Conservation (phyloP, 164 flowering plant genomes). For the Houttuynia cordata region DNA sequence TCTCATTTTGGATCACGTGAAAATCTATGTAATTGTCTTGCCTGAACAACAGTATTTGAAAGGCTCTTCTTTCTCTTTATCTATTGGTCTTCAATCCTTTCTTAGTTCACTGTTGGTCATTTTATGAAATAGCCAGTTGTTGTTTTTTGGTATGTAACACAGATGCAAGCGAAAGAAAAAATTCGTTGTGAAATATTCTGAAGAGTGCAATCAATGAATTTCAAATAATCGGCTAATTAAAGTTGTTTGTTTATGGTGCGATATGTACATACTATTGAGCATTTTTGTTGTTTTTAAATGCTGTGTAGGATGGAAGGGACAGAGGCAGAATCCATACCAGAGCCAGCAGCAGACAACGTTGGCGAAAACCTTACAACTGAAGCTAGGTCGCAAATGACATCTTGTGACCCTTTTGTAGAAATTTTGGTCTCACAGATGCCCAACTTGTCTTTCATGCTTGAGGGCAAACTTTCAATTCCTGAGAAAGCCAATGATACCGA, state of each 20-base stretch:
- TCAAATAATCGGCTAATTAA: not conserved
- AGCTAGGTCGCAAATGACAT: not conserved
- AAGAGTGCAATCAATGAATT: not conserved
- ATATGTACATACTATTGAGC: too few species aligned
- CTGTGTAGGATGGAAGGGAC: constrained; percentile 4
- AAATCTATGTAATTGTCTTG: not conserved
- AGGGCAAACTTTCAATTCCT: constrained; percentile 13
- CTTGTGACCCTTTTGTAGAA: constrained; percentile 11
- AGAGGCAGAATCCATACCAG: constrained; percentile 4
- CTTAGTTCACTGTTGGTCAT: not conserved
- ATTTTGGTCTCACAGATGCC: constrained; percentile 16
- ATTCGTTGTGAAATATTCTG: not conserved
- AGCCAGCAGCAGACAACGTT: not conserved
- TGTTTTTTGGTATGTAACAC: not conserved
- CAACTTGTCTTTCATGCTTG: constrained; percentile 25
- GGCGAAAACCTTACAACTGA: not conserved
- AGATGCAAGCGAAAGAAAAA: too few species aligned
- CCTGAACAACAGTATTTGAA: not conserved
- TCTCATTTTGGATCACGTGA: not conserved
- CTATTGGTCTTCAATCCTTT: not conserved
- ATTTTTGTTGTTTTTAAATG: not conserved
- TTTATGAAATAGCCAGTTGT: not conserved
- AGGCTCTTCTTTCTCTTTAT: not conserved
- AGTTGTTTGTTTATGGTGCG: not conserved
- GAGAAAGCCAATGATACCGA: constrained; percentile 9